These are phyloP conservation scores for Diddensiella caesifluorescens DNA, from an alignment of 805 yeast species.

Conservation along the genomic window DNA sequence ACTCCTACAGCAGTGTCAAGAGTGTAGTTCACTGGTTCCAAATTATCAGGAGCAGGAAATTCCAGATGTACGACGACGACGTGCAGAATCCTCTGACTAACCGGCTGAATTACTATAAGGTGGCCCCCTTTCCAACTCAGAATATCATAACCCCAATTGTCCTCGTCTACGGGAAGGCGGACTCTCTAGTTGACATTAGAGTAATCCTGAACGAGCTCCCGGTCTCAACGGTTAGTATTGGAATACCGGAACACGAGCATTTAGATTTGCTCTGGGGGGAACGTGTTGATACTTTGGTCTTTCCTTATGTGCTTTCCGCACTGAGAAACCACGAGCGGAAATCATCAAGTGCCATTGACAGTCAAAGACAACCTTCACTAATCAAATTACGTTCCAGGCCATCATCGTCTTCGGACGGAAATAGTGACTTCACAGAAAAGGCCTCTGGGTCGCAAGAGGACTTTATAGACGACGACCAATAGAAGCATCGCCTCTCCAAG, in stretches of 20 bases:
- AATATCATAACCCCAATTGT: constrained; percentile 68
- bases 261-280: constrained; percentile 87
- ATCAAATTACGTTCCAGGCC: background rate
- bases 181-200: constrained; percentile 81
- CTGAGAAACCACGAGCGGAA: constrained; percentile 7
- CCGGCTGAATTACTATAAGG: constrained; percentile 39
- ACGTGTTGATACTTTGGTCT: constrained; percentile 41
- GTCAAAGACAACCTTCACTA: background rate
- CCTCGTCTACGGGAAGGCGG: constrained; percentile 72
- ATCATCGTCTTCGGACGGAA: background rate
- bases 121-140: constrained; percentile 57
- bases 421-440: background rate
- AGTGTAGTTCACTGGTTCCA: constrained; percentile 96
- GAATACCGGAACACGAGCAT: constrained; percentile 75
- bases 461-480: no score
- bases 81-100: constrained; percentile 23
- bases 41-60: constrained; percentile 66
- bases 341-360: background rate
- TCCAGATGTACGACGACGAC: constrained; percentile 85
- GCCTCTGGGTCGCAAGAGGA: background rate
- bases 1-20: constrained; percentile 88
- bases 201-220: constrained; percentile 71
- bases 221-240: constrained; percentile 38
- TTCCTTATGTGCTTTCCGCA: constrained; percentile 24
- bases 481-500: no score